A percentile compares a stretch with the other conserved stretches of the same genome.
phyloP scores from a whole-genome alignment of 1,284 basidiomycete species.

The Ceraceosorus bombacis region DNA sequence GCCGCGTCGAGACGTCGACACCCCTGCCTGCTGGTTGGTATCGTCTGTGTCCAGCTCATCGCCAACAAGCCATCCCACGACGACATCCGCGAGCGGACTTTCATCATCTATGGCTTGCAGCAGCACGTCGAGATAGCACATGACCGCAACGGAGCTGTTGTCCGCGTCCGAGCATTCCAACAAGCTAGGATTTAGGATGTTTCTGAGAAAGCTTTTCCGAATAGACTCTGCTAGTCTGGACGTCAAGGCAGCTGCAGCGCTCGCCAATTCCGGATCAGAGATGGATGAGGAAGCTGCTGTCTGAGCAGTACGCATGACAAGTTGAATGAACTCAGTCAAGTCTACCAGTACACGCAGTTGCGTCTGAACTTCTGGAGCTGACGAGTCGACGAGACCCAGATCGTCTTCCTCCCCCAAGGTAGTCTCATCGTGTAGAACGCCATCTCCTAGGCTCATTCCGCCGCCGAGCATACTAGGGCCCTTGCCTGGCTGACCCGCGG shows the following conservation, averaged over 20 bases:
- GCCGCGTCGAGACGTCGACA: neutral
- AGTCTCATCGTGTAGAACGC: neutral
- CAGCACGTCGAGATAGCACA: conserved; percentile 79
- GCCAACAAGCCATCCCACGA: conserved; percentile 27
- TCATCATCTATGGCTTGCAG: conserved; percentile 30
- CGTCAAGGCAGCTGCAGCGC: conserved; percentile 2
- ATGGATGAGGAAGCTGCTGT: neutral
- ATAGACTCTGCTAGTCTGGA: conserved; percentile 54
- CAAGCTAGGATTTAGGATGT: conserved; percentile 84
- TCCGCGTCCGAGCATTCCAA: conserved; percentile 85
- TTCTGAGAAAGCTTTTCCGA: conserved; percentile 79
- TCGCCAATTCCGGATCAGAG: conserved; percentile 20
- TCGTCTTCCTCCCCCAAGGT: neutral
- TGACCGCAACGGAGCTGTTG: conserved; percentile 87
- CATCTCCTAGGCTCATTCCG: neutral
- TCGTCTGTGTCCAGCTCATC: conserved; percentile 1
- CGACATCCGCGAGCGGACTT: conserved; percentile 28
- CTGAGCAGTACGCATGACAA: conserved; percentile 54
- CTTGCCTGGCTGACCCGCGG: conserved; percentile 2
- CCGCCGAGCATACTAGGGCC: conserved; percentile 1
- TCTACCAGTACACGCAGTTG: conserved; percentile 82
- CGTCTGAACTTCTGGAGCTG: conserved; percentile 62
- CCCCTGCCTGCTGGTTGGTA: neutral
- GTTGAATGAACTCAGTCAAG: conserved; percentile 82
- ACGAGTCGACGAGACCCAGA: neutral